Conservation (phyloP, 345 rosid species). For the Luvunga scandens region DNA sequence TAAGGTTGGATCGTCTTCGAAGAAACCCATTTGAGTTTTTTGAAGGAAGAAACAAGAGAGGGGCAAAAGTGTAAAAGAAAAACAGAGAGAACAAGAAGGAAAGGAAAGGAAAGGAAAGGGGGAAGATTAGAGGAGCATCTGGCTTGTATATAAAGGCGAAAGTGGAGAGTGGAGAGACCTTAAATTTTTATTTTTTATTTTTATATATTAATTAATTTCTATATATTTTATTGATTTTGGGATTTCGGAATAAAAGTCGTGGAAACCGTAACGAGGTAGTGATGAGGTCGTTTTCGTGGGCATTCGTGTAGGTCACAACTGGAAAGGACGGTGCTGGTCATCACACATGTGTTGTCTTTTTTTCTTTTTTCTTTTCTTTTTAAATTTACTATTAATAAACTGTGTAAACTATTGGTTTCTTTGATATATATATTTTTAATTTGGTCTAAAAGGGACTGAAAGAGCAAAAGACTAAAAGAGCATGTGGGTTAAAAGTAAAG, state of each 20-base stretch:
- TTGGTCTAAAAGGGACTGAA: background rate
- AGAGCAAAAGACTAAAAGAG: background rate
- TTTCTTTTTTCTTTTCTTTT: too few species aligned
- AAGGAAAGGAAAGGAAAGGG: constrained; percentile 29
- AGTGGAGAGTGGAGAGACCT: too few species aligned
- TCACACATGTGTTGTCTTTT: background rate
- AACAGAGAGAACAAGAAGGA: background rate
- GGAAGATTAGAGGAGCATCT: constrained; percentile 2
- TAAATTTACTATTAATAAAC: too few species aligned
- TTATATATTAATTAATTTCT: too few species aligned
- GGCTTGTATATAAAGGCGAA: constrained; percentile 20
- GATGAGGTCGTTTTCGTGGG: constrained; percentile 15
- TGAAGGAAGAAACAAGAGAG: background rate
- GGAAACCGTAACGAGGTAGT: background rate
- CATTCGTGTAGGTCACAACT: constrained; percentile 17
- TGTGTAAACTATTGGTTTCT: background rate
- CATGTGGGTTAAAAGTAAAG: constrained; percentile 6
- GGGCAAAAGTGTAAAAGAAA: background rate
- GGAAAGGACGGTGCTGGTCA: constrained; percentile 2
- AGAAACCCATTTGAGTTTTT: constrained; percentile 46
- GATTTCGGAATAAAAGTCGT: background rate
- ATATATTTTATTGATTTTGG: background rate
- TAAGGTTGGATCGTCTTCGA: constrained; percentile 60
- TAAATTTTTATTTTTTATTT: too few species aligned
- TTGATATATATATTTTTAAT: background rate